These are phyloP conservation scores for Clonostachys rosea DNA, from an alignment of 2,329 filamentous ascomycete genomes.

Conservation along the genomic window DNA sequence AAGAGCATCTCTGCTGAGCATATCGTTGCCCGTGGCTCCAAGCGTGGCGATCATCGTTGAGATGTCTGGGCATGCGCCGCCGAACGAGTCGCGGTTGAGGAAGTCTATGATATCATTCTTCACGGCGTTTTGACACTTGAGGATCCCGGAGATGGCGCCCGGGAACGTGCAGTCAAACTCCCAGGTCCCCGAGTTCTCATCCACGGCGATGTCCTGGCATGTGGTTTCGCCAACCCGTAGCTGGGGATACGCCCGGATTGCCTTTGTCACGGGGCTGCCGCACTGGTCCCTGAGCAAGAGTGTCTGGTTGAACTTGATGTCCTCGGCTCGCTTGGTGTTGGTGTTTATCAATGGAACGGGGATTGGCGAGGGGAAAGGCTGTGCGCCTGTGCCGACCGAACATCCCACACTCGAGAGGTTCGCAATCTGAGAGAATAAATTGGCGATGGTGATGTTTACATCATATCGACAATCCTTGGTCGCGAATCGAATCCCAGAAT, in stretches of 20 bases:
- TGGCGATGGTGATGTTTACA: conserved; percentile 21
- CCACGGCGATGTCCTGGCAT: conserved; percentile 18
- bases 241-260: conserved; percentile 17
- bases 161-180: conserved; percentile 28
- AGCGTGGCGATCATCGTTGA: conserved; percentile 26
- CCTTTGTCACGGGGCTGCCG: conserved; percentile 14
- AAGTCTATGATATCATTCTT: conserved; percentile 22
- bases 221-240: conserved; percentile 22
- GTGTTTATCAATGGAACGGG: neutral
- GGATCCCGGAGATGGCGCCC: conserved; percentile 16
- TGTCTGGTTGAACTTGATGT: conserved; percentile 20
- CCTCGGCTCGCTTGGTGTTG: conserved; percentile 11
- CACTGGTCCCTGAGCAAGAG: conserved; percentile 28
- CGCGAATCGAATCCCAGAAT: conserved; percentile 24
- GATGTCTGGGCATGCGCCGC: conserved; percentile 24
- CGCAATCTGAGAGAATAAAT: conserved; percentile 25
- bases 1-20: conserved; percentile 16
- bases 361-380: neutral
- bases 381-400: conserved; percentile 3
- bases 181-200: conserved; percentile 20
- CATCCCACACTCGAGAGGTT: conserved; percentile 21
- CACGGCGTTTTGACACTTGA: conserved; percentile 22
- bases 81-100: conserved; percentile 25
- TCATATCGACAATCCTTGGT: conserved; percentile 22
- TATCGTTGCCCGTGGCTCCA: conserved; percentile 15